Evolutionary conservation across 1,139 yeast genomes (phyloP), one percentile per base, ranked within the genome.

Genomic region (Insectozyma bohioensis): DNA sequence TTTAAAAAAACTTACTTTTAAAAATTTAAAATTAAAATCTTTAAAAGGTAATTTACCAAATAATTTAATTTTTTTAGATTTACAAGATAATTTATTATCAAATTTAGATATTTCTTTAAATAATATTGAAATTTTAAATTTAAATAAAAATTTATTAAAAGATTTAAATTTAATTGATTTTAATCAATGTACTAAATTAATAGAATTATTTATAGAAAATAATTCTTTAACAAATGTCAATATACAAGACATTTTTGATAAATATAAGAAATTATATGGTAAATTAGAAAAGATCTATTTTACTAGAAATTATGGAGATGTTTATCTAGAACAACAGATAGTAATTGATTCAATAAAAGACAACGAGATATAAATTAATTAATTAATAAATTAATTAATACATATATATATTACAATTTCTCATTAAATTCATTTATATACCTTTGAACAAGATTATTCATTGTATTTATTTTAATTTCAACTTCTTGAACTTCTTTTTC

Each of bases 401-500:
- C n/a, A n/a, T 8, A 19, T 19, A 5, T 19, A 19, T 19, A 6
- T 19, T 19, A 6, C 10, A 19, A 12, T 23, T 16, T 4, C 22
- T 13, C 22, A 28, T n/a, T n/a, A n/a, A n/a, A 28, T 20, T 28
- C 30, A 11, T 21, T 28, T 16, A 67, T 52, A 34, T 51, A 51
- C 6, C 44, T 39, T 39, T 64, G 62, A 22, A 81, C 61, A 43
- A 75, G 82, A 3, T 75, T 61, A 45, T 74, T 75, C 37, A 83
- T 61, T 38, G 72, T 66, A 21, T 73, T 72, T 24, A 79, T 65
- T 44, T 80, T 84, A 31, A 66, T 51, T 35, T 72, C 75, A 8
- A 80, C 70, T 24, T 67, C 74, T 37, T 72, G 66, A 37, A 71
- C 67, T 43, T 83, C 90, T 27, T 52, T 54, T 39, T 78, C 80